Conservation (phyloP, 768 basidiomycete species). For the Phaeotremella skinneri region DNA sequence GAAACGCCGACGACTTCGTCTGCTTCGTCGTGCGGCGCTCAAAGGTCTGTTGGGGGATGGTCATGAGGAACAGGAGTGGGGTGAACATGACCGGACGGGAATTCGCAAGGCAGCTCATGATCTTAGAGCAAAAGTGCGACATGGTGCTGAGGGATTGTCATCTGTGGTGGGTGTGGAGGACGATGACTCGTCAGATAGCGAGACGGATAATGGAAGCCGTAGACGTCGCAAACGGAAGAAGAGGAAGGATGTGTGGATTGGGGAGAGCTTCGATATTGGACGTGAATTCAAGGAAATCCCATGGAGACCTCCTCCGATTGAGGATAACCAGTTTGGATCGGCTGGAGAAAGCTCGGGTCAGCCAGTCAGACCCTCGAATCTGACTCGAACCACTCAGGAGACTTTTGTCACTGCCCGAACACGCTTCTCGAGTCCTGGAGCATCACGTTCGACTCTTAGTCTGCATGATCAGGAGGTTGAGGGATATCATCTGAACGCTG, state of each 20-base stretch:
- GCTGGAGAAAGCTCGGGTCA: neutral
- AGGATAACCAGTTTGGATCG: neutral
- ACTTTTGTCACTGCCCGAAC: constrained; percentile 44
- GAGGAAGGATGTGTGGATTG: constrained; percentile 45
- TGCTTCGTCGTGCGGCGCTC: constrained; percentile 14
- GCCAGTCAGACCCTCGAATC: constrained; percentile 16
- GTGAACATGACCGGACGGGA: neutral
- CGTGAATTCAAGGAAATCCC: constrained; percentile 28
- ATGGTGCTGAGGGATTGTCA: neutral
- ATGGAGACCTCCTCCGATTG: constrained; percentile 1
- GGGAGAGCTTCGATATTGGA: constrained; percentile 48
- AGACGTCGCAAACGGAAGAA: constrained; percentile 23
- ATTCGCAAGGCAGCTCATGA: neutral
- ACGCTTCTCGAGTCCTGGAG: constrained; percentile 10
- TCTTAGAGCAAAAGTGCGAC: constrained; percentile 2
- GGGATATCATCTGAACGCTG: constrained; percentile 5
- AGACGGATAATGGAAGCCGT: constrained; percentile 3
- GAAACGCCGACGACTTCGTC: constrained; percentile 20
- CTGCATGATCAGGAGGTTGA: constrained; percentile 3
- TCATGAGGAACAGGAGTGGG: constrained; percentile 8
- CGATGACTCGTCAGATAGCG: constrained; percentile 7
- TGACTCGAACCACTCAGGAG: constrained; percentile 36
- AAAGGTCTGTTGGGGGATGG: constrained; percentile 1
- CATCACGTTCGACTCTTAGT: constrained; percentile 13
- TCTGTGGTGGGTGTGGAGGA: neutral